A percentile compares a stretch with the other conserved stretches of the same genome.
Conservation (phyloP, 2,329 filamentous ascomycete genomes). For the Colletotrichum ledebouriae region DNA sequence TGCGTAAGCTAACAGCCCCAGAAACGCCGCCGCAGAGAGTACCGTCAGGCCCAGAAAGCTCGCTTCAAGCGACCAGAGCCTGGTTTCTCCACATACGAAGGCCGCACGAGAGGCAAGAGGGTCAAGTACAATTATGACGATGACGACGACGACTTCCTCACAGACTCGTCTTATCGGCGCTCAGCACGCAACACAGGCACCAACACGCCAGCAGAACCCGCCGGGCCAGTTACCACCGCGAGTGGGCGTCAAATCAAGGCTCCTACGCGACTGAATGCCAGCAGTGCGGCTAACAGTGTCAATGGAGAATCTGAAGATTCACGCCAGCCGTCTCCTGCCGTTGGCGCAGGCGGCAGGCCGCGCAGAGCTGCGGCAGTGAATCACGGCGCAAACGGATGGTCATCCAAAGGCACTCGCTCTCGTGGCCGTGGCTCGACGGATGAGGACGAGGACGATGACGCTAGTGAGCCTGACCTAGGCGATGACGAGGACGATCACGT, state of each 20-base stretch:
- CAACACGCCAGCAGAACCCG: slow-evolving; percentile 78
- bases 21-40: slow-evolving; percentile 95
- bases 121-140: slow-evolving; percentile 97
- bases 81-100: slow-evolving; percentile 94
- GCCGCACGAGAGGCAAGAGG: slow-evolving; percentile 93
- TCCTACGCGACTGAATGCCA: slow-evolving; percentile 72
- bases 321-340: slow-evolving; percentile 48
- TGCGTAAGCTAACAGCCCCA: slow-evolving; percentile 50
- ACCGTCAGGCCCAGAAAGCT: slow-evolving; percentile 86
- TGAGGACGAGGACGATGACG: slow-evolving; percentile 67
- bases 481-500: slow-evolving; percentile 82
- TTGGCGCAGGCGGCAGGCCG: slow-evolving; percentile 63
- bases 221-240: slow-evolving; percentile 77
- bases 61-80: slow-evolving; percentile 89
- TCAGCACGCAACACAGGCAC: slow-evolving; percentile 81
- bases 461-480: slow-evolving; percentile 80
- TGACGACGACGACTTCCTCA: slow-evolving; percentile 79
- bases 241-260: slow-evolving; percentile 88
- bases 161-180: slow-evolving; percentile 74
- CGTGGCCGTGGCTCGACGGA: slow-evolving; percentile 62
- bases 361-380: slow-evolving; percentile 64
- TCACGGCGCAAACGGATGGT: slow-evolving; percentile 65
- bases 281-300: slow-evolving; percentile 61
- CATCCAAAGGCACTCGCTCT: slow-evolving; percentile 48
- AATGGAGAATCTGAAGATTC: slow-evolving; percentile 58